Percentiles rank a stretch among this genome's conserved stretches.
Conservation (phyloP, 768 basidiomycete genomes). For the Suillus lakei region DNA sequence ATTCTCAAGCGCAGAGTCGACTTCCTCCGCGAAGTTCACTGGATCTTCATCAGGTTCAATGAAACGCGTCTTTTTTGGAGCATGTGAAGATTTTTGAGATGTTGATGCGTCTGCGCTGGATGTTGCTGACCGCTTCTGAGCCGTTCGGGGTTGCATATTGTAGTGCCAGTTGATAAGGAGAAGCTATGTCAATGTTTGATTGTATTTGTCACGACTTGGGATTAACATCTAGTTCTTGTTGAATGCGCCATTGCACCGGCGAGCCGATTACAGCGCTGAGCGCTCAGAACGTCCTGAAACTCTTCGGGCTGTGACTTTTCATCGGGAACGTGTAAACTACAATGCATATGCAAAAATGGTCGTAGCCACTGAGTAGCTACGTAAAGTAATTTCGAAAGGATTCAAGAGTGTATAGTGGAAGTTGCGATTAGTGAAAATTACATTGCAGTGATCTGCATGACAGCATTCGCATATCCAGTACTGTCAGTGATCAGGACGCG, state of each 20-base stretch:
- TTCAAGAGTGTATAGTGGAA: not conserved
- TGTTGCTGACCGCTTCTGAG: slow-evolving; percentile 49
- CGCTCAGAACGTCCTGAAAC: not conserved
- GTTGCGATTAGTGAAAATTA: slow-evolving; percentile 2
- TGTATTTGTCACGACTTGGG: slow-evolving; percentile 22
- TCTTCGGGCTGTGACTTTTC: not conserved
- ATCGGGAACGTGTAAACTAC: not conserved
- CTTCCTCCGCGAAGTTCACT: slow-evolving; percentile 75
- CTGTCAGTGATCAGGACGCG: slow-evolving; percentile 63
- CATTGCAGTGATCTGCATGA: slow-evolving; percentile 29
- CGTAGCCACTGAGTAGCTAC: not conserved
- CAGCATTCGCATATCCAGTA: slow-evolving; percentile 61
- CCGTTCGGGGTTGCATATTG: slow-evolving; percentile 42
- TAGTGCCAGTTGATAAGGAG: not conserved
- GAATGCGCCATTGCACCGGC: not conserved
- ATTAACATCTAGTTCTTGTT: not conserved
- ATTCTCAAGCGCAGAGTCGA: slow-evolving; percentile 74
- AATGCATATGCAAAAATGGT: not conserved
- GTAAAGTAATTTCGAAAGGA: slow-evolving; percentile 1
- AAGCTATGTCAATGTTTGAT: slow-evolving; percentile 16
- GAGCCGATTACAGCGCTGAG: not conserved
- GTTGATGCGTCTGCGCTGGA: slow-evolving; percentile 38
- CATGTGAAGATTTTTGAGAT: slow-evolving; percentile 29
- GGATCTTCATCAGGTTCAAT: slow-evolving; percentile 79
- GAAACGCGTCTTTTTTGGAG: slow-evolving; percentile 76